These are phyloP conservation scores for Candida jianshihensis DNA, from an alignment of 805 yeast genomes.

Conservation along the genomic window DNA sequence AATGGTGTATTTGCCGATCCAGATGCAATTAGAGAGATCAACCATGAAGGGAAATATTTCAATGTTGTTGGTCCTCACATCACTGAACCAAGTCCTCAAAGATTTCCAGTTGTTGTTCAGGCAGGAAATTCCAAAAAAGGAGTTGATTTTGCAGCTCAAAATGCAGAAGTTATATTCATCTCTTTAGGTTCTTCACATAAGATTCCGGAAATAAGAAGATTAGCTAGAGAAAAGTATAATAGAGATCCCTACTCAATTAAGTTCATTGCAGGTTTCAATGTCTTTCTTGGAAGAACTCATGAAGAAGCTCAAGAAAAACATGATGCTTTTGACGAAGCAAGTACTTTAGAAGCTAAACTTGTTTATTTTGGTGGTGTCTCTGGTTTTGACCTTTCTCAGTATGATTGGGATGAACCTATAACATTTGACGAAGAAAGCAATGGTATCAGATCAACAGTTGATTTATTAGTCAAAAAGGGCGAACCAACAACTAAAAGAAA, in stretches of 20 bases:
- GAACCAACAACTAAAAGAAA: constrained; percentile 17
- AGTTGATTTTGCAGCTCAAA: constrained; percentile 33
- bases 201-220: constrained; percentile 18
- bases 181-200: constrained; percentile 21
- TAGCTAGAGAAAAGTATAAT: constrained; percentile 25
- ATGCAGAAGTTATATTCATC: constrained; percentile 34
- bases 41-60: constrained; percentile 32
- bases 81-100: constrained; percentile 35
- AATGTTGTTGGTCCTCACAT: too few relatives aligned
- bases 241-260: constrained; percentile 30
- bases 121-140: constrained; percentile 35
- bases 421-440: constrained; percentile 26
- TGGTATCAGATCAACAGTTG: constrained; percentile 25
- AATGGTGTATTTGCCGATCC: constrained; percentile 27
- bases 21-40: constrained; percentile 28
- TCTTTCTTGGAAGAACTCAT: constrained; percentile 30
- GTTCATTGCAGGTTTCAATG: constrained; percentile 25
- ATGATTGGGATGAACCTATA: constrained; percentile 21
- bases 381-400: constrained; percentile 1
- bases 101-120: constrained; percentile 35
- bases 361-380: constrained; percentile 34
- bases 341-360: constrained; percentile 33
- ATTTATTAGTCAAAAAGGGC: constrained; percentile 25
- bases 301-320: constrained; percentile 32
- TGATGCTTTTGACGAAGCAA: constrained; percentile 23